A percentile compares a stretch with the other conserved stretches of the same genome.
Conservation (phyloP, 2,329 filamentous ascomycete genomes). For the Pezicula neosporulosa region DNA sequence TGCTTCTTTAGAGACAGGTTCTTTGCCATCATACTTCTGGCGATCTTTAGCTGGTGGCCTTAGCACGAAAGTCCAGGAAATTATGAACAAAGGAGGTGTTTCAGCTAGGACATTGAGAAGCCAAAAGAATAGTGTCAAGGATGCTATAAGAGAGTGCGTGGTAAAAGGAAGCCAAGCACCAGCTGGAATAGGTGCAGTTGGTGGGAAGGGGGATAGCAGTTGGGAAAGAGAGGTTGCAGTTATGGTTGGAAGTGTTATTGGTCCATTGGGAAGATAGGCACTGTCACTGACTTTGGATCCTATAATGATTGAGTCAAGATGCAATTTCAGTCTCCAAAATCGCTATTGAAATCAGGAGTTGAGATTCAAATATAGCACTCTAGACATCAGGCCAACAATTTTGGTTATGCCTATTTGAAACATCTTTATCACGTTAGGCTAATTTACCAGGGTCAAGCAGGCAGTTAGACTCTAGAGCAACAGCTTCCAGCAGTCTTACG, state of each 20-base stretch:
- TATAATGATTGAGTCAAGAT: too few species aligned
- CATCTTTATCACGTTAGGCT: too few species aligned
- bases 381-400: too few species aligned
- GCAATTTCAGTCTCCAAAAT: too few species aligned
- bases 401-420: too few species aligned
- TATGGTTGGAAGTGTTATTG: slow-evolving; percentile 82
- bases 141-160: slow-evolving; percentile 81
- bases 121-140: slow-evolving; percentile 70
- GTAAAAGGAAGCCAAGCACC: slow-evolving; percentile 71
- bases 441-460: too few species aligned
- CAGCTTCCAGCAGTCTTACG: too few species aligned
- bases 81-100: slow-evolving; percentile 77
- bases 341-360: too few species aligned
- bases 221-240: slow-evolving; percentile 94
- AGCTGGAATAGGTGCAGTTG: slow-evolving; percentile 43
- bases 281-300: too few species aligned
- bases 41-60: slow-evolving; percentile 78
- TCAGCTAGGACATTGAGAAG: slow-evolving; percentile 75
- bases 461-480: too few species aligned
- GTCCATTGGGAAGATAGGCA: slow-evolving; percentile 25
- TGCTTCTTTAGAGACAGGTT: slow-evolving; percentile 78
- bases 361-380: too few species aligned
- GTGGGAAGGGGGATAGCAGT: slow-evolving; percentile 42
- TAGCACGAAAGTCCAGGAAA: slow-evolving; percentile 75
- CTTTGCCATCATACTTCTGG: slow-evolving; percentile 91